Conservation (phyloP, 352 stramenopile genomes). For the Globisporangium radiosum region DNA sequence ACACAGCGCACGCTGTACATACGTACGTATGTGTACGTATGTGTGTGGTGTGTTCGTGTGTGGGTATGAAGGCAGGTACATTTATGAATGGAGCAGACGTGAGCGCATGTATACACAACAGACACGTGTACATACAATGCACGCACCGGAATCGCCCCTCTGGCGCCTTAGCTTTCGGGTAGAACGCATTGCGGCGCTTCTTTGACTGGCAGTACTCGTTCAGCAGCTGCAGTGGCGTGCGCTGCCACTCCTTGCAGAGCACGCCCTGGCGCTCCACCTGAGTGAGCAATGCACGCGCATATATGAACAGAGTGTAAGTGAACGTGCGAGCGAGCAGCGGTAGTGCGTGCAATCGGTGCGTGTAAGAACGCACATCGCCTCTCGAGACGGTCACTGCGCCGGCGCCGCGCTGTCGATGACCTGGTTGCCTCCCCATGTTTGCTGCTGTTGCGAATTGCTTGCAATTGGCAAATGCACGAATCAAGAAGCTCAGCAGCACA, state of each 20-base stretch:
- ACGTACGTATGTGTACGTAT: not conserved
- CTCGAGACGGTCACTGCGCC: constrained; percentile 82
- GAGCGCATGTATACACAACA: no score
- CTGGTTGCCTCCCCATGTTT: constrained; percentile 20
- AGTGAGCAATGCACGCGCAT: no score
- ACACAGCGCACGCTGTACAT: constrained; percentile 61
- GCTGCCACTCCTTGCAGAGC: constrained; percentile 91
- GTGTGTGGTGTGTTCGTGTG: not conserved
- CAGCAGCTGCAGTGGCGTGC: constrained; percentile 91
- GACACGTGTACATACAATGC: not conserved
- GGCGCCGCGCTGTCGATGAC: constrained; percentile 83
- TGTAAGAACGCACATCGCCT: constrained; percentile 42
- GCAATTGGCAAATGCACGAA: not conserved
- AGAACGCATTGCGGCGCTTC: constrained; percentile 80
- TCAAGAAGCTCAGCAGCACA: not conserved
- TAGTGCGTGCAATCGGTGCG: no score
- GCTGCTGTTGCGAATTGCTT: not conserved
- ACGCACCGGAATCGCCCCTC: constrained; percentile 26
- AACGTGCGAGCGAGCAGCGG: no score
- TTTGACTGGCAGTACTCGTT: constrained; percentile 91
- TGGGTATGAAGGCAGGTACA: no score
- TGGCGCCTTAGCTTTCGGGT: constrained; percentile 38
- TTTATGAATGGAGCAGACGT: not conserved
- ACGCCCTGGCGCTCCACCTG: constrained; percentile 75
- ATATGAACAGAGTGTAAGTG: no score